phyloP scores from a whole-genome alignment of 768 basidiomycete species.

The Lactarius tabidus region DNA sequence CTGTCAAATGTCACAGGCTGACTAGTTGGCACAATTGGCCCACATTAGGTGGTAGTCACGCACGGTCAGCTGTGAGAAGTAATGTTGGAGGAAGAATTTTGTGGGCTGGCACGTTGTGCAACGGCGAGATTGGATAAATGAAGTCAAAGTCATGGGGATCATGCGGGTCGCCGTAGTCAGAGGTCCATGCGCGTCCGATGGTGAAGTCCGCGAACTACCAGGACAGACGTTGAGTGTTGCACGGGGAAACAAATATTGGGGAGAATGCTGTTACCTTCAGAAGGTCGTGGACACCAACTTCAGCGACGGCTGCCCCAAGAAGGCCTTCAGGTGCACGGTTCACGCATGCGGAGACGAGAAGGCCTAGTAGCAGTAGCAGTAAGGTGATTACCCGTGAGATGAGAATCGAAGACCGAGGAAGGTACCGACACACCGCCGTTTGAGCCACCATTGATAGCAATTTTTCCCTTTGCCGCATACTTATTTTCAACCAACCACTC shows the following conservation, averaged over 20 bases:
- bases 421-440: slow-evolving; percentile 59
- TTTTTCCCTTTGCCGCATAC: slow-evolving; percentile 62
- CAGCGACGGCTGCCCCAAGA: slow-evolving; percentile 74
- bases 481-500: slow-evolving; percentile 71
- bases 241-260: neutral
- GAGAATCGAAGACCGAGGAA: neutral
- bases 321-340: slow-evolving; percentile 73
- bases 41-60: slow-evolving; percentile 30
- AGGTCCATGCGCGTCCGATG: slow-evolving; percentile 73
- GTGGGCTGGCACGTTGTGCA: slow-evolving; percentile 70
- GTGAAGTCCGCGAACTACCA: slow-evolving; percentile 69
- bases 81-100: slow-evolving; percentile 64
- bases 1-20: slow-evolving; percentile 37
- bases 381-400: neutral
- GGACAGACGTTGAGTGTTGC: neutral
- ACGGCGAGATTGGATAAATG: slow-evolving; percentile 72
- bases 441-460: slow-evolving; percentile 74
- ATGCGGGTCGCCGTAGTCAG: slow-evolving; percentile 76
- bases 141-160: slow-evolving; percentile 79
- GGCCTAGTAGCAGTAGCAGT: slow-evolving; percentile 38
- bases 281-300: slow-evolving; percentile 79
- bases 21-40: neutral
- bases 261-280: slow-evolving; percentile 52
- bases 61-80: slow-evolving; percentile 80
- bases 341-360: slow-evolving; percentile 80